Evolutionary conservation across 2,329 filamentous ascomycete genomes (phyloP), one percentile per base, ranked within the genome.

Genomic region (Rasamsonia emersonii): DNA sequence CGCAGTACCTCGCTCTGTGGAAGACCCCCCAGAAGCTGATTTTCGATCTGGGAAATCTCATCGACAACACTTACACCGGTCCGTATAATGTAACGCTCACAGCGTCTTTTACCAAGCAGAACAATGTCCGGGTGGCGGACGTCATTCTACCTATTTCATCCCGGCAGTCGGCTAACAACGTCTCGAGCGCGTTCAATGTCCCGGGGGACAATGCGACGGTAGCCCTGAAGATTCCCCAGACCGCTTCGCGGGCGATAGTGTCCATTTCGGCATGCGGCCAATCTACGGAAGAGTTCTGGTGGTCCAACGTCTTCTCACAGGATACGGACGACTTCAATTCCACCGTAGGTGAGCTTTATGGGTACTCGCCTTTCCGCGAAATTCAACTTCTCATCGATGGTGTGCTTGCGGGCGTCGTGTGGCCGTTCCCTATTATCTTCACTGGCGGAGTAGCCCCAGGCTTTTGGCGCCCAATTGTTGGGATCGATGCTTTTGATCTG

Each of bases 381-480:
- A 69, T 91, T 1, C 82, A 88, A 45, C 62, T 91, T 1, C 64
- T 73, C 25, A 82, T 93, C 32, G 84, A 93, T 48, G 81, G 73
- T 1, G 59, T 70, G 11, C 57, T 89, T 14, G 82, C 81, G 1
- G 85, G 84, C 2, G 75, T 86, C 2, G 72, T 76, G 18, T 91
- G 82, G 82, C 86, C 85, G 1, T 89, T 83, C 46, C 83, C 84
- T 0, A 70, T 86, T 11, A 79, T 93, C 29, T 89, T 88, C 46
- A 88, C 85, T 0, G 85, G 86, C 3, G 84, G 84, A 1, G 68
- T 93, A 4, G 78, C 81, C 1, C 83, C 83, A 4, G 75, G 76
- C 1, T 69, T 91, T 23, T 86, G 86, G 71, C 68, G 82, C 5
- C 85, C 85, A 0, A 70, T 91, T 33, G 84, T 83, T 3, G 83